phyloP scores from a whole-genome alignment of 2,329 filamentous ascomycete genomes.

The Scytalidium lignicola region DNA sequence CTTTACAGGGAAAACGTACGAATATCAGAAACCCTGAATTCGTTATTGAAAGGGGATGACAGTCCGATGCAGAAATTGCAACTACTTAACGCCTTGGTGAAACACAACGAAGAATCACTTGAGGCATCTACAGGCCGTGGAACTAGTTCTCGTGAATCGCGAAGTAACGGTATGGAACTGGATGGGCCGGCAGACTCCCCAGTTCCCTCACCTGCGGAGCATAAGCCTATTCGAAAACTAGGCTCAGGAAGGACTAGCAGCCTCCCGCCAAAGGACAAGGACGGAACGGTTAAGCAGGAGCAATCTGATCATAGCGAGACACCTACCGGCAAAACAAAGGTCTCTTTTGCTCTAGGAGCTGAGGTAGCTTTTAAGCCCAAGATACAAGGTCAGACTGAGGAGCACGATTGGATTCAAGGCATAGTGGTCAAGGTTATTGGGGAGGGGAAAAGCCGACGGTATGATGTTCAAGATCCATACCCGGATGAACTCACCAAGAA shows the following conservation, averaged over 20 bases:
- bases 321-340: constrained; percentile 35
- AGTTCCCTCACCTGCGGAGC: constrained; percentile 24
- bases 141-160: constrained; percentile 17
- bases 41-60: neutral
- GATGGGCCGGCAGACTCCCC: constrained; percentile 27
- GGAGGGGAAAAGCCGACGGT: constrained; percentile 71
- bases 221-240: constrained; percentile 22
- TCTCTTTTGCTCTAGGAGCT: constrained; percentile 56
- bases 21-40: constrained; percentile 21
- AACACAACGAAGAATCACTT: constrained; percentile 17
- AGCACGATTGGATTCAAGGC: constrained; percentile 67
- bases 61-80: constrained; percentile 3
- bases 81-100: constrained; percentile 14
- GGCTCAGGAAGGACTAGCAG: constrained; percentile 21
- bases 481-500: constrained; percentile 65
- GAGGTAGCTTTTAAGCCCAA: constrained; percentile 64
- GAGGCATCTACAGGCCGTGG: constrained; percentile 11
- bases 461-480: constrained; percentile 76
- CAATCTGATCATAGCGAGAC: constrained; percentile 17
- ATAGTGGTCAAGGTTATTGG: constrained; percentile 71
- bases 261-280: constrained; percentile 22
- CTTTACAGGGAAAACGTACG: constrained; percentile 25
- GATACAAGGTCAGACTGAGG: constrained; percentile 38
- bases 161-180: constrained; percentile 21
- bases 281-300: constrained; percentile 15